Base-by-base conservation (phyloP, 495 filamentous ascomycete genomes). In the Neurospora sp. region DNA sequence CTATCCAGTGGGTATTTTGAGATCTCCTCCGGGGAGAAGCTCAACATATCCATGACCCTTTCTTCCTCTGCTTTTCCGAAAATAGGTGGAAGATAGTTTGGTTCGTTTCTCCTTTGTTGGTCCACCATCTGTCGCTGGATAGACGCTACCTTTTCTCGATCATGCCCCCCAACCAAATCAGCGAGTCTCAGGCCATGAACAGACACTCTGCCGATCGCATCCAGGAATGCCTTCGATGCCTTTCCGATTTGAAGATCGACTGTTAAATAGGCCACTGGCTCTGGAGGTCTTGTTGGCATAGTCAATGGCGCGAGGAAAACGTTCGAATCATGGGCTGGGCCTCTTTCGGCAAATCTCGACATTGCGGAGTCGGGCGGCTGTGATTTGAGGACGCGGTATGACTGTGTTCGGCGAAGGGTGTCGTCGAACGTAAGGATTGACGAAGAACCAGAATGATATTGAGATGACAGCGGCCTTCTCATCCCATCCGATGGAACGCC, bases 311-410 rank as follows among this genome's bases (percentile, higher is more conserved):
- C 75, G 20, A 82, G 82, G 71, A 80, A 87, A 31, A 87, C 76
- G 74, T 83, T 86, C 11, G 85, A 82, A 70, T 86, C 85, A 20
- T 80, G 70, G 5, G 79, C 72, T 27, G 81, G 80, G 27, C 80
- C 82, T 74, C 83, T 82, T 37, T 86, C 82, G 69, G 86, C 70
- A 75, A 83, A 85, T 76, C 85, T 82, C 72, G 85, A 83, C 16
- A 80, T 74, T 70, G 82, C 73, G 69, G 83, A 70, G 71, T 86
- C 80, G 77, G 80, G 80, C 82, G 84, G 78, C 75, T 89, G 88
- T 72, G 88, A 88, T 80, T 90, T 89, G 73, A 90, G 80, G 69
- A 89, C 83, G 74, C 88, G 82, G 77, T 89, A 88, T 41, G 85
- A 82, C 59, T 85, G 82, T 72, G 79, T 81, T 75, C 84, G 81